phyloP scores from a whole-genome alignment of 1,284 basidiomycete genomes.

The Athelia sp. region DNA sequence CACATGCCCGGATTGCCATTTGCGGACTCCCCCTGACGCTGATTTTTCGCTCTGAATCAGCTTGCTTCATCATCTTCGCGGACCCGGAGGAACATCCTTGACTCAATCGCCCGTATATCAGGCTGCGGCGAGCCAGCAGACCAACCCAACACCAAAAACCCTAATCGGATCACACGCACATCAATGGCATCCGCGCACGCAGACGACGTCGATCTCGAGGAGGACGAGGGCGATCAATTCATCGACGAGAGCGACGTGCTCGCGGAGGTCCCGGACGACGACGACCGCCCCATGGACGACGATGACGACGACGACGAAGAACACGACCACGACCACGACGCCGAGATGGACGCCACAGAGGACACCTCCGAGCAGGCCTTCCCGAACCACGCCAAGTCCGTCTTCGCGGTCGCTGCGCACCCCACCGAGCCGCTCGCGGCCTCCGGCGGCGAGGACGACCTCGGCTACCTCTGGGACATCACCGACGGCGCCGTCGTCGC shows the following conservation, averaged over 20 bases:
- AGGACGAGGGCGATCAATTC: conserved; percentile 45
- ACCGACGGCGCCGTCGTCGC: conserved; percentile 78
- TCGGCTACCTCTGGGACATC: conserved; percentile 92
- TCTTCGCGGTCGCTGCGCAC: conserved; percentile 85
- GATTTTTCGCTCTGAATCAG: too few relatives aligned
- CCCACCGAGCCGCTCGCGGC: conserved; percentile 83
- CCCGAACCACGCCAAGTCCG: conserved; percentile 59
- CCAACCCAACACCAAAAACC: background rate
- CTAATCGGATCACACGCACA: conserved; percentile 9
- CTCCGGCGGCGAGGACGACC: conserved; percentile 94
- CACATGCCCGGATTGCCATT: too few relatives aligned
- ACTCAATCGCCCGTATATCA: too few relatives aligned
- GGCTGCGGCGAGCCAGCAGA: too few relatives aligned
- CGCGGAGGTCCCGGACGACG: conserved; percentile 63
- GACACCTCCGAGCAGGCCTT: conserved; percentile 71
- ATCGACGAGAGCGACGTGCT: conserved; percentile 60
- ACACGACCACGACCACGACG: conserved; percentile 35
- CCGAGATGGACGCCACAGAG: conserved; percentile 23
- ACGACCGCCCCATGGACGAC: conserved; percentile 72
- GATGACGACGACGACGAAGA: conserved; percentile 54
- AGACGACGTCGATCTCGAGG: conserved; percentile 34
- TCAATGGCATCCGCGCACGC: conserved; percentile 17
- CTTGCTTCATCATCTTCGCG: too few relatives aligned
- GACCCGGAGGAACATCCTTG: too few relatives aligned
- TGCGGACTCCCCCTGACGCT: too few relatives aligned